A percentile compares a stretch with the other conserved stretches of the same genome.
Conservation (phyloP, 257 asterid genomes). For the Lycium ferocissimum region DNA sequence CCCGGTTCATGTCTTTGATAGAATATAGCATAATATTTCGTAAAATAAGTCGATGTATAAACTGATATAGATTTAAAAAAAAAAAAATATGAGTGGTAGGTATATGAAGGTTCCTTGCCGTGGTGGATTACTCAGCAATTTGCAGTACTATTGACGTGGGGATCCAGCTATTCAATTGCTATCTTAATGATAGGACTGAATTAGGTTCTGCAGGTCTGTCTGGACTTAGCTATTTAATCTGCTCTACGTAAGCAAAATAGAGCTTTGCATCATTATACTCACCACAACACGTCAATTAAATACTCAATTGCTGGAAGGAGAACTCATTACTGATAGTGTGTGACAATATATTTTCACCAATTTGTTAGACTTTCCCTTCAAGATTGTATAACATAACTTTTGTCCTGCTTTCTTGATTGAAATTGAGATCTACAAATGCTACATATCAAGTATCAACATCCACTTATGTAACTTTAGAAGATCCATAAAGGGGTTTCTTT, state of each 20-base stretch:
- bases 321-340: background rate
- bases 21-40: too few species aligned
- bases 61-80: too few species aligned
- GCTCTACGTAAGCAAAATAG: background rate
- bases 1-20: too few species aligned
- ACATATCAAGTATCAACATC: conserved; percentile 15
- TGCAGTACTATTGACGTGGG: background rate
- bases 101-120: conserved; percentile 13
- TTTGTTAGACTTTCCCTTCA: background rate
- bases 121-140: background rate
- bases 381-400: background rate
- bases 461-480: conserved; percentile 27
- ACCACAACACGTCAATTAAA: background rate
- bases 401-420: background rate
- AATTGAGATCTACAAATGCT: background rate
- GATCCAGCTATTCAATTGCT: background rate
- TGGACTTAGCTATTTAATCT: background rate
- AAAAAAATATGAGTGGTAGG: background rate
- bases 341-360: background rate
- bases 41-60: too few species aligned
- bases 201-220: background rate
- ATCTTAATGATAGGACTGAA: conserved; percentile 2
- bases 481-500: conserved; percentile 7
- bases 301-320: background rate
- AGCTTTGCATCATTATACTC: background rate